phyloP scores from a whole-genome alignment of 352 stramenopile species.

The Thalassiosira mediterranea region DNA sequence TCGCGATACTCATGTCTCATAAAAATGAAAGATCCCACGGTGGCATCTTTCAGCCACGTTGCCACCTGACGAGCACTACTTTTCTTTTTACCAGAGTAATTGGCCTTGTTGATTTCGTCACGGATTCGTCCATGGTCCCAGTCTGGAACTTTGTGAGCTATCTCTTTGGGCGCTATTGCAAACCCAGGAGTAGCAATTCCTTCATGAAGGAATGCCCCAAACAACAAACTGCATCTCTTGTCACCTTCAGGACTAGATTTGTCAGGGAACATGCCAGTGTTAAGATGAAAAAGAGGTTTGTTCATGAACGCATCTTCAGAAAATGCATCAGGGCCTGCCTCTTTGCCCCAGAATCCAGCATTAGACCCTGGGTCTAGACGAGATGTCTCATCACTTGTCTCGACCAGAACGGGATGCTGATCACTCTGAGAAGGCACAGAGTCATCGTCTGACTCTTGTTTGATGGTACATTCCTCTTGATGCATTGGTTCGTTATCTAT shows the following conservation, averaged over 20 bases:
- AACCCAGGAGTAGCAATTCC: constrained; percentile 25
- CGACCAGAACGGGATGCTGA: not conserved
- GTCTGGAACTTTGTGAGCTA: constrained; percentile 9
- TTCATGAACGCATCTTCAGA: constrained; percentile 24
- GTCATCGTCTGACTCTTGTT: not conserved
- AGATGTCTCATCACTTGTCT: not conserved
- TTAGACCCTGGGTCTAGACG: not conserved
- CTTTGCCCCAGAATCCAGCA: constrained; percentile 17
- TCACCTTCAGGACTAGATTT: no score
- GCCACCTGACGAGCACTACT: constrained; percentile 4
- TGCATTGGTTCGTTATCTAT: no score
- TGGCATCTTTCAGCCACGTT: constrained; percentile 30
- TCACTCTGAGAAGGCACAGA: not conserved
- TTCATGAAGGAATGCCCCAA: constrained; percentile 12
- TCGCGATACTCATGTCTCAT: constrained; percentile 39
- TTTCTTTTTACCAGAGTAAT: not conserved
- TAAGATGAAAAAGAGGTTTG: constrained; percentile 42
- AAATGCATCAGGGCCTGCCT: constrained; percentile 2
- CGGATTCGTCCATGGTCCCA: constrained; percentile 9
- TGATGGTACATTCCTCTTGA: no score
- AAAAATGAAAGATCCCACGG: constrained; percentile 26
- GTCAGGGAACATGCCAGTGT: constrained; percentile 20
- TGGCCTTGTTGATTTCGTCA: not conserved
- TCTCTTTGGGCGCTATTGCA: not conserved
- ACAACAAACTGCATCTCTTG: constrained; percentile 5